Percentiles rank a stretch among this genome's conserved stretches.
Conservation (phyloP, 129 eudicot genomes). For the sunflower (Helianthus annuus) region DNA sequence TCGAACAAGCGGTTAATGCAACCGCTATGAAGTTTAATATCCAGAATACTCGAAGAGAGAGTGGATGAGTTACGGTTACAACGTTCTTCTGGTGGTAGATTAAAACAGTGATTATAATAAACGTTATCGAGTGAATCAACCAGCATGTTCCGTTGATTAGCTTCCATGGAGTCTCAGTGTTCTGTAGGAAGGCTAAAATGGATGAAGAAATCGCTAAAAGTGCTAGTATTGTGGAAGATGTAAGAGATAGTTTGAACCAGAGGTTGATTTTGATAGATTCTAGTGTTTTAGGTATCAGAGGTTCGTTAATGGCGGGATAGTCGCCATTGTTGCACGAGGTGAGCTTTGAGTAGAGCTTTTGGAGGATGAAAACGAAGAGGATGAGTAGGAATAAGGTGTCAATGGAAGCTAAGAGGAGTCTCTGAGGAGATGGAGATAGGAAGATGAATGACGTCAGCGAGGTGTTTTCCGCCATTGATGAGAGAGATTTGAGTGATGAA, state of each 20-base stretch:
- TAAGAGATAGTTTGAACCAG: constrained; percentile 52
- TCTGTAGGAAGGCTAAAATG: constrained; percentile 34
- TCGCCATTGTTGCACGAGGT: too few relatives aligned
- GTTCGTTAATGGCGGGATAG: constrained; percentile 24
- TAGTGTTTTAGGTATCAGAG: constrained; percentile 17
- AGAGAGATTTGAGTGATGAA: constrained; percentile 20
- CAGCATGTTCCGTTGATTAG: constrained; percentile 41
- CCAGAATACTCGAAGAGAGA: constrained; percentile 60
- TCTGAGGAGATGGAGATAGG: constrained; percentile 31
- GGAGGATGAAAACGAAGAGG: constrained; percentile 12
- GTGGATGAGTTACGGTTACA: constrained; percentile 44
- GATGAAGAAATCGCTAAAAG: constrained; percentile 36
- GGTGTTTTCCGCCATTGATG: constrained; percentile 17
- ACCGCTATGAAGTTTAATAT: constrained; percentile 37
- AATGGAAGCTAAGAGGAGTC: constrained; percentile 28
- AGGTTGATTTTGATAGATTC: constrained; percentile 21
- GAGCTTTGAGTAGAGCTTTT: constrained; percentile 18
- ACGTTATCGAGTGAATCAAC: constrained; percentile 51
- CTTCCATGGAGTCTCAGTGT: constrained; percentile 34
- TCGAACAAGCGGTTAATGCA: constrained; percentile 35
- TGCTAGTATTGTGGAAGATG: constrained; percentile 30
- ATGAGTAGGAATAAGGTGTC: constrained; percentile 22
- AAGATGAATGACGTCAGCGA: constrained; percentile 25
- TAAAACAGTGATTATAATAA: constrained; percentile 32
- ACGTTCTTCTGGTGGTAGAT: constrained; percentile 50